Percentiles rank a stretch among this genome's conserved stretches.
Conservation (phyloP, 2,329 filamentous ascomycete species). For the Colletotrichum lentis region DNA sequence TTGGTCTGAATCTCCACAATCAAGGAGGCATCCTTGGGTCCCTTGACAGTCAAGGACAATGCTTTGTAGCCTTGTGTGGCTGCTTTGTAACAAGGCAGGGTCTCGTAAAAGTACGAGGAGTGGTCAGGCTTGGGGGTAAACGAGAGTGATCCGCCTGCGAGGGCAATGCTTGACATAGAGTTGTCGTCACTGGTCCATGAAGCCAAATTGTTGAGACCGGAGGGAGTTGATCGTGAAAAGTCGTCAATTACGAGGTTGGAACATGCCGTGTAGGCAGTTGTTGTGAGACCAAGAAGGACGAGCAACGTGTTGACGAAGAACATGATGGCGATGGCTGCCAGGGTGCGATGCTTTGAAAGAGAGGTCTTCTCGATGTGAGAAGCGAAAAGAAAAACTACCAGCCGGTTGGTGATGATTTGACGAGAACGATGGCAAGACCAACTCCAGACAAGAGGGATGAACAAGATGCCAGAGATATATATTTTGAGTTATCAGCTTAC, state of each 20-base stretch:
- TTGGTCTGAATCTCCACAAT: conserved; percentile 45
- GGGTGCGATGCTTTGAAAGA: not conserved
- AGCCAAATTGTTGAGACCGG: conserved; percentile 45
- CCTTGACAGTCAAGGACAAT: conserved; percentile 43
- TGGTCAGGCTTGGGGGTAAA: conserved; percentile 55
- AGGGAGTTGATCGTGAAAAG: conserved; percentile 45
- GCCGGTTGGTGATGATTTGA: not conserved
- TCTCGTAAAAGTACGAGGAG: conserved; percentile 64
- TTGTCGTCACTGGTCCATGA: conserved; percentile 57
- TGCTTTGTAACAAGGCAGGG: conserved; percentile 57
- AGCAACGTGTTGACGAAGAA: not conserved
- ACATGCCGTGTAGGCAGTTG: conserved; percentile 41
- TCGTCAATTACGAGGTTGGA: conserved; percentile 47
- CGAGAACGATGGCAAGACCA: not conserved
- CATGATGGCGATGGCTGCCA: conserved; percentile 16
- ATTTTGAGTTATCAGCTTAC: not conserved
- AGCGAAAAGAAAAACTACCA: conserved; percentile 7
- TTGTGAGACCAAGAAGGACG: conserved; percentile 26
- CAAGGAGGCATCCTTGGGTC: conserved; percentile 36
- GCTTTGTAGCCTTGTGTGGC: conserved; percentile 58
- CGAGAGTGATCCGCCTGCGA: conserved; percentile 53
- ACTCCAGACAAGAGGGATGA: too few species aligned
- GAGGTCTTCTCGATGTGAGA: conserved; percentile 3
- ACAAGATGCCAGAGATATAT: not conserved
- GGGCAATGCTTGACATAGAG: conserved; percentile 53